These are phyloP conservation scores for Boletus vermiculosoides DNA, from an alignment of 768 basidiomycete species.

Conservation along the genomic window DNA sequence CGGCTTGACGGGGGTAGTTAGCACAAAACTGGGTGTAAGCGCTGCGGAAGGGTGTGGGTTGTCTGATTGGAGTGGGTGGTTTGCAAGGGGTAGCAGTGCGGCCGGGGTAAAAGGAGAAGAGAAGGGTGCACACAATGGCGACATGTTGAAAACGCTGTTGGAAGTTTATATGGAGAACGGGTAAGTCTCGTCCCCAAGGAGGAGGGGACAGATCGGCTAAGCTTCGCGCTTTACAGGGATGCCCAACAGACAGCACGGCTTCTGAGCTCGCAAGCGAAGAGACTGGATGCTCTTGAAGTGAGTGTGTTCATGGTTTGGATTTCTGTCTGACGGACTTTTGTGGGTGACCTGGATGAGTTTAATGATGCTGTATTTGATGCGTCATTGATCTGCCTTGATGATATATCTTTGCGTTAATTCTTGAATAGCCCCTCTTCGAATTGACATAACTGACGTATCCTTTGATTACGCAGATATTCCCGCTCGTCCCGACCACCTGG, in stretches of 20 bases:
- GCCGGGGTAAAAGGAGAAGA: slow-evolving; percentile 38
- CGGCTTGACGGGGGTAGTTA: slow-evolving; percentile 62
- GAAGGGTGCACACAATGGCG: slow-evolving; percentile 48
- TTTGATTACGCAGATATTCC: slow-evolving; percentile 48
- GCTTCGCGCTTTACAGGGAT: slow-evolving; percentile 39
- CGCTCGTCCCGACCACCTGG: slow-evolving; percentile 73
- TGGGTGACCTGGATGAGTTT: neutral
- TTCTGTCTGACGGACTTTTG: neutral
- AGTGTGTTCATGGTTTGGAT: slow-evolving; percentile 25
- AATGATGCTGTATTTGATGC: neutral
- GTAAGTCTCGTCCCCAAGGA: slow-evolving; percentile 42
- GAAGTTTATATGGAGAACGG: slow-evolving; percentile 81
- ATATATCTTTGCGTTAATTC: neutral
- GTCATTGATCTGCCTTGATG: neutral
- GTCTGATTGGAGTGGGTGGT: slow-evolving; percentile 35
- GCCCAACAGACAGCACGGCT: slow-evolving; percentile 61
- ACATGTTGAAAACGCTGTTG: slow-evolving; percentile 66
- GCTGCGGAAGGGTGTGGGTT: slow-evolving; percentile 52
- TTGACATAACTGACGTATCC: neutral
- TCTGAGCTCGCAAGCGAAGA: slow-evolving; percentile 76
- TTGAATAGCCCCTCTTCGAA: neutral
- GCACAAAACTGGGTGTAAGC: slow-evolving; percentile 50
- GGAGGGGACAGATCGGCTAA: neutral
- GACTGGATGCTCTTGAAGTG: slow-evolving; percentile 77
- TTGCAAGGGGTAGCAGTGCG: slow-evolving; percentile 48